Evolutionary conservation across 495 filamentous ascomycete genomes (phyloP).

Genomic region (Penicillium odoratum): DNA sequence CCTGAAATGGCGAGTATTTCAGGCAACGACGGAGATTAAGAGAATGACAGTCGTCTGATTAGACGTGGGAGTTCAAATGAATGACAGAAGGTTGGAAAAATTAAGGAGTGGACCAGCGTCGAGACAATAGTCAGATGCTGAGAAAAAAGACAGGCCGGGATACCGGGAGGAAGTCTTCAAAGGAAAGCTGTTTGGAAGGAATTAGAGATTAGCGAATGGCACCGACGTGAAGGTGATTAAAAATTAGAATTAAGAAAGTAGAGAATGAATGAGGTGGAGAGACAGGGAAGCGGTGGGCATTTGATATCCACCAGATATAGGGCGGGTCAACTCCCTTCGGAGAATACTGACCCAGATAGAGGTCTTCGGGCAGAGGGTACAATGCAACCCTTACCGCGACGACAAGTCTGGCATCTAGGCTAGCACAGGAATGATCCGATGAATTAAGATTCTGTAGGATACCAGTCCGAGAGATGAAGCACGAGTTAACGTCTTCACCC

Average conservation of each 20-base stretch:
- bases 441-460: conserved; percentile 40
- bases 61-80: conserved; percentile 37
- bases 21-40: conserved; percentile 52
- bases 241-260: conserved; percentile 17
- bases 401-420: conserved; percentile 57
- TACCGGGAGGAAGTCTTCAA: conserved; percentile 42
- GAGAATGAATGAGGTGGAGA: conserved; percentile 16
- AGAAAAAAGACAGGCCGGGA: conserved; percentile 34
- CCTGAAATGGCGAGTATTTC: conserved; percentile 32
- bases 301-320: conserved; percentile 26
- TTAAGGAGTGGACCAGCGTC: conserved; percentile 46
- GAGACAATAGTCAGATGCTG: conserved; percentile 42
- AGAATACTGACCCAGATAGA: conserved; percentile 50
- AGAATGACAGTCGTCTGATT: conserved; percentile 57
- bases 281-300: conserved; percentile 19
- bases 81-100: conserved; percentile 58
- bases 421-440: conserved; percentile 53
- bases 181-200: conserved; percentile 45
- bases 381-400: conserved; percentile 66
- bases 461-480: conserved; percentile 57
- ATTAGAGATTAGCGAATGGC: conserved; percentile 37
- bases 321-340: conserved; percentile 23
- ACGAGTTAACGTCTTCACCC: conserved; percentile 75
- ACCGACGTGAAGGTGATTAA: conserved; percentile 16
- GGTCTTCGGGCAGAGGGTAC: conserved; percentile 51